Base-by-base conservation (phyloP, 2,329 filamentous ascomycete species). In the Cytospora chrysosperma region DNA sequence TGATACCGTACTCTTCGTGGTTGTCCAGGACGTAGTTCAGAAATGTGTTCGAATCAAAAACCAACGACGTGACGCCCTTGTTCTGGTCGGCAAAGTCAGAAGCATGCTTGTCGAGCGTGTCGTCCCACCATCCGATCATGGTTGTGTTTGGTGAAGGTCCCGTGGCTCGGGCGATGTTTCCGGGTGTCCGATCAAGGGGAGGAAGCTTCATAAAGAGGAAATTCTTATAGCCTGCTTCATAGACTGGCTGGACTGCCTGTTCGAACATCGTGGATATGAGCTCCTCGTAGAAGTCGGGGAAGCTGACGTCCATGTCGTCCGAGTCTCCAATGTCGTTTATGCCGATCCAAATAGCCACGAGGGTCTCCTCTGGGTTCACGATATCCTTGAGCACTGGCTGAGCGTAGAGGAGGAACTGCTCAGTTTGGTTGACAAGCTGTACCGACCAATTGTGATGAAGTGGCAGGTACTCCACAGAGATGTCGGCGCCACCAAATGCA, bases 281-380 rank as follows among this genome's bases (percentile, higher is more conserved):
- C 13, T 71, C 69, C 4, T 76, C 70, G 68, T 83, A 84, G 67
- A 82, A 78, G 0, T 68, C 71, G 3, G 75, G 73, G 65, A 83
- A 84, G 13, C 75, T 72, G 15, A 79, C 72, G 15, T 67, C 74
- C 34, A 77, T 78, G 49, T 78, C 76, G 17, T 72, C 74, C 8
- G 78, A 78, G 68, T 86, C 82, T 66, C 75, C 77, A 65, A 86
- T 82, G 62, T 86, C 83, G 69, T 86, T 86, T 64, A 85, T 77
- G 1, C 81, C 84, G 53, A 85, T 86, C 79, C 80, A 86, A 43
- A 84, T 70, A 2, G 79, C 78, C 0, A 84, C 76, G 1, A 85
- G 72, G 1, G 79, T 75, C 21, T 76, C 71, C 4, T 72, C 67
- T 19, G 76, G 72, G 12, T 78, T 68, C 21, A 77, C 56, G 17